Base-by-base conservation (phyloP, 2,329 filamentous ascomycete species). In the Neofusicoccum sp. region DNA sequence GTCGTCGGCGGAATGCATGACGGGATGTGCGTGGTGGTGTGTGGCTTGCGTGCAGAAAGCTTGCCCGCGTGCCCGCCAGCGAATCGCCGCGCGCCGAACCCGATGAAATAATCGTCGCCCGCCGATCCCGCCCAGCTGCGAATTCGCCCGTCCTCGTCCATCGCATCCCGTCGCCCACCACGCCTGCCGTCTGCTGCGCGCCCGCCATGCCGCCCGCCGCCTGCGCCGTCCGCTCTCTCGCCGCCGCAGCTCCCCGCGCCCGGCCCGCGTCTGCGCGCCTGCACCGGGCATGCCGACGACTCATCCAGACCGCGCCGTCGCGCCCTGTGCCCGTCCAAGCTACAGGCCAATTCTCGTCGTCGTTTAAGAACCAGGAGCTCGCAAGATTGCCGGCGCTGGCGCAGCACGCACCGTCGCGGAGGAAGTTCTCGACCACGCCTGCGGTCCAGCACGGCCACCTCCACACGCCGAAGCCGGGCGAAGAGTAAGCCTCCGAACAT, bases 391-490 rank as follows among this genome's bases (percentile, higher is more conserved):
- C 54, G 2, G 8, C 31, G 1, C 14, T 58, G 11, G 34, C 31
- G 24, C 44, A 31, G 28, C 61, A 61, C 28, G 36, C 62, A 47
- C 64, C 56, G 16, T 48, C 60, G 40, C 67, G 65, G 45, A 69
- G 87, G 70, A 75, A 73, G 58, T 95, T 97, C 73, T 89, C 89
- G 43, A 84, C 83, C 9, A 87, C 88, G 4, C 71, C 84, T 9
- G 70, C 79, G 61, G 75, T 78, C 58, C 78, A 75, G 53, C 95
- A 99, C 75, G 91, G 89, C 48, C 91, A 98, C 74, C 78, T 97
- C 67, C 85, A 87, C 60, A 84, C 89, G 31, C 93, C 95, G 1
- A 93, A 93, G 77, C 85, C 91, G 0, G 95, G 95, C 49, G 91
- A 98, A 82, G 95, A 97, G 91, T 96, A 80, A 71, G 88, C 77